Conservation (phyloP, 495 filamentous ascomycete species). For the Polyplosphaeria fusca region DNA sequence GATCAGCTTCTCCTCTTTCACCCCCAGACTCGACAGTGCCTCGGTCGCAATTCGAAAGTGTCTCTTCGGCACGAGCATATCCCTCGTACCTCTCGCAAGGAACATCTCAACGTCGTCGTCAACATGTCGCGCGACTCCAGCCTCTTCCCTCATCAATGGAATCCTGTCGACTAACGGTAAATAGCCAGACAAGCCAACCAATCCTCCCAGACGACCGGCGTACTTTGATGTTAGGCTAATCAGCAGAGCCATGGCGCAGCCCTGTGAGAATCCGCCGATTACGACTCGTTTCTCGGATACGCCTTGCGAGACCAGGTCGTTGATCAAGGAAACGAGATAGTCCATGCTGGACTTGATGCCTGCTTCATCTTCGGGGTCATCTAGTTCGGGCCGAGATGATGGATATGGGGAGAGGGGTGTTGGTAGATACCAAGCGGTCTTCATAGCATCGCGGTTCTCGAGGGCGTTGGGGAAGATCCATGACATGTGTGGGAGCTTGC, state of each 20-base stretch:
- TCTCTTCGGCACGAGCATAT: slow-evolving; percentile 38
- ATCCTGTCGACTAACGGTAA: slow-evolving; percentile 38
- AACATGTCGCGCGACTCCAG: slow-evolving; percentile 29
- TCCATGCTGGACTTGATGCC: slow-evolving; percentile 40
- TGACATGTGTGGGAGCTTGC: slow-evolving; percentile 42
- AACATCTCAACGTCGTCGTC: slow-evolving; percentile 37
- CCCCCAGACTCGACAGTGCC: slow-evolving; percentile 32
- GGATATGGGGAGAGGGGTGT: slow-evolving; percentile 40
- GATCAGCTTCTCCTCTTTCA: slow-evolving; percentile 29
- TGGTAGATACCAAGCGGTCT: slow-evolving; percentile 45
- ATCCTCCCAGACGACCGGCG: slow-evolving; percentile 39
- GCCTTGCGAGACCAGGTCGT: slow-evolving; percentile 40
- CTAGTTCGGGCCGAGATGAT: slow-evolving; percentile 34
- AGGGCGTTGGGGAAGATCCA: slow-evolving; percentile 48
- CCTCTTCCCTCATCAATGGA: slow-evolving; percentile 29
- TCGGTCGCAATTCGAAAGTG: slow-evolving; percentile 33
- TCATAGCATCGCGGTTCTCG: slow-evolving; percentile 42
- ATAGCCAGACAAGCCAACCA: slow-evolving; percentile 45
- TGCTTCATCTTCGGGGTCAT: slow-evolving; percentile 40
- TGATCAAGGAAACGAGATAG: slow-evolving; percentile 44
- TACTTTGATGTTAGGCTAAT: slow-evolving; percentile 40
- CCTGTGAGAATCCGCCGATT: slow-evolving; percentile 47
- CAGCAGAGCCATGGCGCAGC: slow-evolving; percentile 43
- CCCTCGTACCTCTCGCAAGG: slow-evolving; percentile 36
- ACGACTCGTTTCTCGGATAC: slow-evolving; percentile 42